Base-by-base conservation (phyloP, 129 eudicot species). In the Helianthus tuberosus region DNA sequence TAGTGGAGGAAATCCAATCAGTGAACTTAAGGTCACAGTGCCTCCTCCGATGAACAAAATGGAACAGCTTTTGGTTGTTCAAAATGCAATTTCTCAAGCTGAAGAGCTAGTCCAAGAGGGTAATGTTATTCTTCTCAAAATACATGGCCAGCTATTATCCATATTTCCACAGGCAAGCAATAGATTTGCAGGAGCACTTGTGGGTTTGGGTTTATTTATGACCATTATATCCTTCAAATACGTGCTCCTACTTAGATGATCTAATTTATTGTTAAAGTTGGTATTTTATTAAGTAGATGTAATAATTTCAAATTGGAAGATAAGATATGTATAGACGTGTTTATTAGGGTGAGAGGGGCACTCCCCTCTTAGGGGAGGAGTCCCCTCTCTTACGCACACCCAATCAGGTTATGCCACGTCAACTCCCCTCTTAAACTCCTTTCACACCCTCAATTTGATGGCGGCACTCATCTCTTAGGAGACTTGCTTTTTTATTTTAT, bases 61-160 rank as follows among this genome's bases (percentile, higher is more conserved):
- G 98, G 98, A 93, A 80, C 98, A 93, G 77, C 96, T 93, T 61
- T 81, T 90, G 84, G 98, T 97, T 64, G 96, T 93, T 74, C 98
- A 93, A 62, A 93, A 84, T 79, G 97, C 91, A 58, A 83, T 93
- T 73, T 90, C 98, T 62, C 93, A 86, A 77, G 94, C 89, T 47
- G 98, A 93, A 79, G 97, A 88, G 86, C 51, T 88, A 12, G 64
- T 93, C 76, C 97, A 93, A 81, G 92, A 90, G 58, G 98, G 89
- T 66, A 93, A 93, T 70, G 75, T 93, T 50, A 61, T 88, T 72
- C 96, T 93, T 50, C 97, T 93, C 55, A 93, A 90, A 69, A 69
- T 82, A 15, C 97, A 96, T 16, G 98, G 89, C 73, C 80, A 90
- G 25, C 64, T 93, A 5, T 71, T 93, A 66, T 86, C 97, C 71